A percentile compares a stretch with the other conserved stretches of the same genome.
Conservation (phyloP, 306 rosid genomes). For the Medicago truncatula region DNA sequence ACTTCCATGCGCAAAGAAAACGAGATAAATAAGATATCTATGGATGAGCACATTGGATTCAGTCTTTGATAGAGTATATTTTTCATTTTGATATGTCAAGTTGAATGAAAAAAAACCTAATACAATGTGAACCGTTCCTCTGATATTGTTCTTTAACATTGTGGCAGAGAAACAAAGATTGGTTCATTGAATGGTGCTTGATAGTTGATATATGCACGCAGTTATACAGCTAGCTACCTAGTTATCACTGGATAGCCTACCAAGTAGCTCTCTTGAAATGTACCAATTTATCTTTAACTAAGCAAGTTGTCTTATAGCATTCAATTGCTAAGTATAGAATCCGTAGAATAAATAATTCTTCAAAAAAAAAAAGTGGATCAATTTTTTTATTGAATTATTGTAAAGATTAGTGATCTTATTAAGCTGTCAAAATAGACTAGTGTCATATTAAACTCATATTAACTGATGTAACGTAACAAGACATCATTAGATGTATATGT, state of each 20-base stretch:
- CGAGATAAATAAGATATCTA: not conserved
- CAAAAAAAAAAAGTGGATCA: too few relatives aligned
- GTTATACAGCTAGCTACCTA: not conserved
- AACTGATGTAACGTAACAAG: too few relatives aligned
- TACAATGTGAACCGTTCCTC: not conserved
- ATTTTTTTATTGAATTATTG: too few relatives aligned
- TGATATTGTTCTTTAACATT: not conserved
- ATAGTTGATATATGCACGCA: too few relatives aligned
- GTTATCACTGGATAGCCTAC: not conserved
- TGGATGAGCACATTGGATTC: not conserved
- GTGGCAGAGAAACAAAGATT: not conserved
- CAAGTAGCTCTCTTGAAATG: constrained; percentile 27
- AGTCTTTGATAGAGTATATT: not conserved
- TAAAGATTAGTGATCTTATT: too few relatives aligned
- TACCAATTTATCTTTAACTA: not conserved
- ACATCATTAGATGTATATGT: too few relatives aligned
- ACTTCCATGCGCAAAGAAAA: constrained; percentile 32
- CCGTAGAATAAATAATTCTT: not conserved
- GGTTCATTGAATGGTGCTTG: constrained; percentile 33
- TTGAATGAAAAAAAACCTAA: not conserved
- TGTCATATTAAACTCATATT: too few relatives aligned
- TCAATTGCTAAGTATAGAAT: not conserved
- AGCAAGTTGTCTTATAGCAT: constrained; percentile 15
- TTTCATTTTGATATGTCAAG: constrained; percentile 5
- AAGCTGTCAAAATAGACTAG: too few relatives aligned